phyloP scores from a whole-genome alignment of 257 asterid species.

The Nicotiana attenuata region DNA sequence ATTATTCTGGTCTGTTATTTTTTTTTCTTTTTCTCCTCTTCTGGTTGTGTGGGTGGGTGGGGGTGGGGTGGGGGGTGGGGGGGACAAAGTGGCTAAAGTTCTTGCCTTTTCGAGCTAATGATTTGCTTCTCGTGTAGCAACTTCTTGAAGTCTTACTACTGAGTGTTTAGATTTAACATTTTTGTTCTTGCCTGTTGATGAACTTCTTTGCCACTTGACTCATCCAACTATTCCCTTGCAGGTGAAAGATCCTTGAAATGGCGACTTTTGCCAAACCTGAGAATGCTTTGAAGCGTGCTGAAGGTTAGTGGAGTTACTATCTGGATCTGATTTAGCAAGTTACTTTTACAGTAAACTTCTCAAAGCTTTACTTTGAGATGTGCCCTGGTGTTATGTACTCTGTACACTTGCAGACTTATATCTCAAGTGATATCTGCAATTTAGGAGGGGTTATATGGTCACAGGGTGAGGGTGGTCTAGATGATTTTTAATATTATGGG shows the following conservation, averaged over 20 bases:
- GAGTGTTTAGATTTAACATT: not conserved
- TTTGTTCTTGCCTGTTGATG: not conserved
- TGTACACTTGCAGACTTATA: not conserved
- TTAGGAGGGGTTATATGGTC: not conserved
- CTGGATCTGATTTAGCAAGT: not conserved
- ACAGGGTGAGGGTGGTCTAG: not conserved
- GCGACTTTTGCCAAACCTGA: conserved; percentile 46
- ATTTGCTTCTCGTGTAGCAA: not conserved
- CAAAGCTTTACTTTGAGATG: not conserved
- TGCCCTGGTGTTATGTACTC: not conserved
- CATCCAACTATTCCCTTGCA: not conserved
- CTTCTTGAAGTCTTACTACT: not conserved
- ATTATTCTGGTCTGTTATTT: not conserved
- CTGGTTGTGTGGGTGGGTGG: too few species aligned
- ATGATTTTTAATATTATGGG: not conserved
- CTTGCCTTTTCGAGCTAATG: not conserved
- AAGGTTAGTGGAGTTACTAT: conserved; percentile 28
- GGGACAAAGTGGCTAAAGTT: not conserved
- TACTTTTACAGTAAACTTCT: not conserved
- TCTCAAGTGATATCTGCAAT: not conserved
- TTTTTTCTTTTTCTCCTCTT: not conserved
- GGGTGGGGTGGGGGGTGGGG: too few species aligned
- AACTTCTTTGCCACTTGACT: not conserved
- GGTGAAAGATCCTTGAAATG: conserved; percentile 22
- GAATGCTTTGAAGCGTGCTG: conserved; percentile 55